Evolutionary conservation across 108 stramenopile species (phyloP), one percentile per base, ranked within the genome.

Genomic region (Cyclotella sp.): DNA sequence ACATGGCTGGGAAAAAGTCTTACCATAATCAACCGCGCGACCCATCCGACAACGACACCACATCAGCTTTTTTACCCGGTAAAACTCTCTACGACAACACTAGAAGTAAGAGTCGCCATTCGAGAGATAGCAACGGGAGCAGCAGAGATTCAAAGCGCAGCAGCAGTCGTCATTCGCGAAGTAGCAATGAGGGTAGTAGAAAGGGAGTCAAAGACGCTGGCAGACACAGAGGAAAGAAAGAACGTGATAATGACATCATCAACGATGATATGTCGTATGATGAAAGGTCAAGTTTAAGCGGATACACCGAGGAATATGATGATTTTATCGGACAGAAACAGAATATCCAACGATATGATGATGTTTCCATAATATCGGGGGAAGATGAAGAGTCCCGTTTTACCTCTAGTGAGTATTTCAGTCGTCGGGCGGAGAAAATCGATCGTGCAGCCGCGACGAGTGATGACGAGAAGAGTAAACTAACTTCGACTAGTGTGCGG

Each of bases 1-100:
- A 16, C 57, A 28, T 49, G 55, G 21, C 21, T 22, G 21, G 55
- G 1, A 55, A 55, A 55, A 55, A 55, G 21, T 55, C 55, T 0
- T 62, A 5, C 1, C 61, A 30, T n/a, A 27, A 1, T 40, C 61
- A 6, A 62, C 39, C 61, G 34, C 61, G 61, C 18, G 61, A 62
- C 39, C 61, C 61, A 42, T 62, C 61, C 18, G 61, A 62, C 61
- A 21, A 40, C 40, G 61, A 62, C 39, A 16, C 16, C 29, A 34
- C 61, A 30, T 34, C 61, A 27, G 6, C 2, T 12, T 62, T 42
- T 16, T 16, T 62, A 14, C 19, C 61, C 18, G 40, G n/a, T 1
- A 62, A 62, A 16, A 14, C 22, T 40, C 11, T 24, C 55, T 55
- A 22, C 49, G 19, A 51, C 8, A 19, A 8, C 49, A 19, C 49